These are phyloP conservation scores for Leishmania tropica DNA, from an alignment of 208 protist species.

Conservation along the genomic window DNA sequence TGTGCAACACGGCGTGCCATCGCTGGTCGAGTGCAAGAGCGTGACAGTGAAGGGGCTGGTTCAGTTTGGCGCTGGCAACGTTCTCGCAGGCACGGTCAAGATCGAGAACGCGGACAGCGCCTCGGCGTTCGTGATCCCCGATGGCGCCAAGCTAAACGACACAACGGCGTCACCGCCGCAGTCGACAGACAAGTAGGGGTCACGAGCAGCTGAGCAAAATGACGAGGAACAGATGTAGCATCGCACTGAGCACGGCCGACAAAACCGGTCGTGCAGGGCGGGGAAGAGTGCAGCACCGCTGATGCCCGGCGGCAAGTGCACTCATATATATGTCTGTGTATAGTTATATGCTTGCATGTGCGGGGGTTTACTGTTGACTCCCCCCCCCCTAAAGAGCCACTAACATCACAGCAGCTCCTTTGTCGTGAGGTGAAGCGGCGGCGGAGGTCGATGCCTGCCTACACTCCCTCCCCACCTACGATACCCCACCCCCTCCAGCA, in stretches of 20 bases:
- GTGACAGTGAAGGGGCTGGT: slow-evolving; percentile 68
- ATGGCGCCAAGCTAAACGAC: slow-evolving; percentile 54
- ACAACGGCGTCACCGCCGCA: slow-evolving; percentile 29
- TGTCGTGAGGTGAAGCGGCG: not conserved
- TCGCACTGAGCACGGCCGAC: not conserved
- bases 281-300: not conserved
- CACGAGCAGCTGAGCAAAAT: not conserved
- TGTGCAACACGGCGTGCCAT: slow-evolving; percentile 62
- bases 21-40: slow-evolving; percentile 58
- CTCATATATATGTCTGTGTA: not conserved
- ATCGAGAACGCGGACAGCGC: slow-evolving; percentile 60
- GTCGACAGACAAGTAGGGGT: not conserved
- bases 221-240: slow-evolving; percentile 7
- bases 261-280: not conserved
- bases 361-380: not conserved
- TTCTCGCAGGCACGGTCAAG: slow-evolving; percentile 63
- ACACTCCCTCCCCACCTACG: not conserved
- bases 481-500: not conserved
- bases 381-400: not conserved
- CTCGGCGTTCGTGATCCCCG: slow-evolving; percentile 37
- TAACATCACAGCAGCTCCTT: not conserved
- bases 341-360: not conserved
- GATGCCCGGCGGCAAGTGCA: not conserved
- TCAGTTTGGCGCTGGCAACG: slow-evolving; percentile 53
- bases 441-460: not conserved